Evolutionary conservation across 306 rosid genomes (phyloP).

Genomic region (Prunus padus): DNA sequence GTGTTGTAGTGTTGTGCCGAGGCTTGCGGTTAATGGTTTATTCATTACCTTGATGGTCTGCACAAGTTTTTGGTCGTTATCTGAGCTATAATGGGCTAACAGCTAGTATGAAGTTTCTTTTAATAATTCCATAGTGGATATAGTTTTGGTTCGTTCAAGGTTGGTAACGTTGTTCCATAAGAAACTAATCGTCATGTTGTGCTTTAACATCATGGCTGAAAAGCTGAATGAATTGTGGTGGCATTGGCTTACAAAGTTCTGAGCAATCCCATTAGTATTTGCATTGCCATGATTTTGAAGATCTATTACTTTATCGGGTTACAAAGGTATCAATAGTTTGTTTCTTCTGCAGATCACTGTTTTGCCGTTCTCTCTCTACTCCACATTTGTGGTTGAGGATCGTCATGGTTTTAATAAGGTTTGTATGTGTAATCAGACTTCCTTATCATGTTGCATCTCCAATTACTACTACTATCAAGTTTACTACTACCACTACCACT

Average conservation of each 20-base stretch:
- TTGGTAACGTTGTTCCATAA: neutral
- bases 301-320: neutral
- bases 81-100: neutral
- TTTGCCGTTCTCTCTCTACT: conserved; percentile 89
- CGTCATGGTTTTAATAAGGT: conserved; percentile 97
- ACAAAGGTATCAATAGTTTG: conserved; percentile 8
- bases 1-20: neutral
- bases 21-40: neutral
- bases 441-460: conserved; percentile 7
- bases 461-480: neutral
- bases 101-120: neutral
- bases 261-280: conserved; percentile 5
- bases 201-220: neutral
- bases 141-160: neutral
- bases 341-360: conserved; percentile 74
- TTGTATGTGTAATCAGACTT: conserved; percentile 16
- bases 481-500: neutral
- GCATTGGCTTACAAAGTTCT: conserved; percentile 6
- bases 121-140: neutral
- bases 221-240: neutral
- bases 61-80: too few species aligned
- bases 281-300: conserved; percentile 3
- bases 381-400: conserved; percentile 93
- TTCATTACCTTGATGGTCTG: neutral
- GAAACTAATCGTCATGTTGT: neutral